Evolutionary conservation across 2,329 filamentous ascomycete genomes (phyloP), one percentile per base, ranked within the genome.

Genomic region (Pseudopyricularia cyperi): DNA sequence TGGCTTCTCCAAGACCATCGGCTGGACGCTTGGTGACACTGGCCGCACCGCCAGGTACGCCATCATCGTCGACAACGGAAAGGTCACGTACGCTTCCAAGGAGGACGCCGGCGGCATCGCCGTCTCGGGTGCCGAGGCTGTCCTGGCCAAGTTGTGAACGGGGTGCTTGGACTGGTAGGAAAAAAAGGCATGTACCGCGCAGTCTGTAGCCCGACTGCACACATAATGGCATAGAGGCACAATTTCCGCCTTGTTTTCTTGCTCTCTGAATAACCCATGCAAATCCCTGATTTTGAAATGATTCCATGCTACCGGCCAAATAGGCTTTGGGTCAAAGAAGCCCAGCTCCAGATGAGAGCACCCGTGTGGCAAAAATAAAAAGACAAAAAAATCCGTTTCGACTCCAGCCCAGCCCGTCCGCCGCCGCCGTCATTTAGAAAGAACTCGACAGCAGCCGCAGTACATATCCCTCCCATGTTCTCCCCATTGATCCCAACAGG

Each of bases 1-100:
- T 58, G 70, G 68, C 62, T 94, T 94, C 77, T 85, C 81, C 68
- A 82, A 85, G 74, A 76, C 75, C 64, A 77, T 90, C 60, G 88
- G 85, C 66, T 94, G 88, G 88, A 78, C 76, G 57, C 72, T 79
- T 47, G 85, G 82, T 54, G 46, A 48, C 28, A 42, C 17, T n/a
- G 84, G 87, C 63, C 79, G 88, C 58, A 89, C 86, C 58, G 81
- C 78, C 56, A 79, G 89, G 56, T 94, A 87, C 72, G 89, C 86
- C 61, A 78, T 95, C 66, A 72, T 90, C 61, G 70, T 94, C 59
- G 88, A 90, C 71, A 75, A 94, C 67, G 88, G 88, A 68, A 91
- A 87, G 74, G 77, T 95, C 62, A 74, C 72, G 62, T 94, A 94
- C 67, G 85, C 87, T 55, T 86, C 85, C 69, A 83, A 79, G 62